Conservation (phyloP, 257 asterid genomes). For the Penstemon newberryi region DNA sequence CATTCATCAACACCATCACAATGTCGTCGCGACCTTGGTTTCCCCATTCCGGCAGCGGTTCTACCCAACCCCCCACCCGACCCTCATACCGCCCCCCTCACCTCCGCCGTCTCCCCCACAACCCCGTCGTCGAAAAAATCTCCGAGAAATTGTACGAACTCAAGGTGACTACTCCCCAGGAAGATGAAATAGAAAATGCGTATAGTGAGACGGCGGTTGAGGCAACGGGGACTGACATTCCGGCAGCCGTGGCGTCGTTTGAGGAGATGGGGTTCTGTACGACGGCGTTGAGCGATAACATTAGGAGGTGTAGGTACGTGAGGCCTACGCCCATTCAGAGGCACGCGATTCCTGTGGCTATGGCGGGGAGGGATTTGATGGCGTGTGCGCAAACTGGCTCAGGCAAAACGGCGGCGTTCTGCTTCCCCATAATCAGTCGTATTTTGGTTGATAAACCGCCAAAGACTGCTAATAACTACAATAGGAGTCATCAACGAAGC, state of each 20-base stretch:
- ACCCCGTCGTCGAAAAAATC: slow-evolving; percentile 25
- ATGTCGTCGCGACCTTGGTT: slow-evolving; percentile 46
- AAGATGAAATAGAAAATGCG: background rate
- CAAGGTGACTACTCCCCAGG: background rate
- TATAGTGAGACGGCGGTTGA: slow-evolving; percentile 46
- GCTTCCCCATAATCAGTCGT: slow-evolving; percentile 65
- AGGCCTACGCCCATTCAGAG: slow-evolving; percentile 76
- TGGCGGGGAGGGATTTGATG: slow-evolving; percentile 76
- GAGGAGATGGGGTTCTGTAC: slow-evolving; percentile 45
- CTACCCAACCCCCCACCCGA: slow-evolving; percentile 27
- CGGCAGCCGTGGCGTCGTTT: slow-evolving; percentile 59
- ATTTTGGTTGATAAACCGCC: slow-evolving; percentile 28
- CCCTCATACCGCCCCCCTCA: slow-evolving; percentile 43
- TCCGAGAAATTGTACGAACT: slow-evolving; percentile 36
- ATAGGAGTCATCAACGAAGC: background rate
- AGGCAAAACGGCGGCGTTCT: slow-evolving; percentile 85
- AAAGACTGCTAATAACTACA: too few species aligned
- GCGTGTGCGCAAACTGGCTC: slow-evolving; percentile 92
- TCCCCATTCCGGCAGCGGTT: slow-evolving; percentile 22
- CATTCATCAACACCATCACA: background rate
- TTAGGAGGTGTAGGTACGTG: slow-evolving; percentile 57
- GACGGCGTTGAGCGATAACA: slow-evolving; percentile 43
- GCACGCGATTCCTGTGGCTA: slow-evolving; percentile 66
- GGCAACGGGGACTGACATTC: slow-evolving; percentile 55
- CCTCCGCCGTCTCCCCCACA: slow-evolving; percentile 33